Conservation (phyloP, 2,329 filamentous ascomycete species). For the Alternaria conjuncta region DNA sequence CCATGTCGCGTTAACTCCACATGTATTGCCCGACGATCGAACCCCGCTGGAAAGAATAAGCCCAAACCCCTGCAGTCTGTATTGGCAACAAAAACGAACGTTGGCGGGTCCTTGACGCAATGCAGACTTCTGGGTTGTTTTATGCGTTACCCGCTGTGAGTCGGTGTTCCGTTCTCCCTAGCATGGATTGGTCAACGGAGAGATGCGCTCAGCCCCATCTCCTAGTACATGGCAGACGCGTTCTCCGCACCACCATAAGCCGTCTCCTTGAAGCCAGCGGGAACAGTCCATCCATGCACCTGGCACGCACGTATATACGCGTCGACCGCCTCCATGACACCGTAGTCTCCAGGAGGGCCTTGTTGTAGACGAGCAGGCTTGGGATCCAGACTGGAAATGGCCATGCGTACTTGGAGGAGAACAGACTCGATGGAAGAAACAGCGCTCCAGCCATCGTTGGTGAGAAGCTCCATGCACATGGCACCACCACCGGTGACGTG, state of each 20-base stretch:
- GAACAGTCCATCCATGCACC: slow-evolving; percentile 75
- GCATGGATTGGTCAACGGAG: background rate
- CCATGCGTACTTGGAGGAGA: slow-evolving; percentile 79
- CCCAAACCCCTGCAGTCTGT: background rate
- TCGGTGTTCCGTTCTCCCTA: background rate
- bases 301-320: slow-evolving; percentile 74
- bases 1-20: background rate
- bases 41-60: background rate
- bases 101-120: background rate
- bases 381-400: slow-evolving; percentile 72
- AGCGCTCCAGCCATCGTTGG: slow-evolving; percentile 81
- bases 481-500: slow-evolving; percentile 86
- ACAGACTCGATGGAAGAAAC: slow-evolving; percentile 78
- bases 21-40: background rate
- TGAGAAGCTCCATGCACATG: slow-evolving; percentile 82
- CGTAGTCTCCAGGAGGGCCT: slow-evolving; percentile 61
- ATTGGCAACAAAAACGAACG: background rate
- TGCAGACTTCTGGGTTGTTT: background rate
- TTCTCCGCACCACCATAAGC: slow-evolving; percentile 42
- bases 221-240: slow-evolving; percentile 1
- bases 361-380: slow-evolving; percentile 71
- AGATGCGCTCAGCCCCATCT: background rate
- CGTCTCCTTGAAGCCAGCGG: slow-evolving; percentile 64
- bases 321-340: slow-evolving; percentile 71
- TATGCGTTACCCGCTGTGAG: background rate